Evolutionary conservation across 2,329 filamentous ascomycete genomes (phyloP).

Genomic region (Fusarium paranaense): DNA sequence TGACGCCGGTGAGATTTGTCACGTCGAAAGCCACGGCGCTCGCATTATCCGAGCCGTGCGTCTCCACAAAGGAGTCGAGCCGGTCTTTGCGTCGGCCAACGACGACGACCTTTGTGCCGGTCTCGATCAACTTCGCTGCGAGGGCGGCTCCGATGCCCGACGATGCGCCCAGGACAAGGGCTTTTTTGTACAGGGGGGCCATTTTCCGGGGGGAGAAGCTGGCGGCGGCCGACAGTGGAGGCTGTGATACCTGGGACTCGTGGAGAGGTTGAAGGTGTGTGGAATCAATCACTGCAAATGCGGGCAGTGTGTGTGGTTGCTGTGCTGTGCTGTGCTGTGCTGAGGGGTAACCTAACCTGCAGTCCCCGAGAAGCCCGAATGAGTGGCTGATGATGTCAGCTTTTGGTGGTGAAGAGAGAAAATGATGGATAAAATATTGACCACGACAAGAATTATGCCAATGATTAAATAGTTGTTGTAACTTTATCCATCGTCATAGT

Average conservation of each 20-base stretch:
- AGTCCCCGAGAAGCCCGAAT: not conserved
- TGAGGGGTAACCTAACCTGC: not conserved
- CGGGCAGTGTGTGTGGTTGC: not conserved
- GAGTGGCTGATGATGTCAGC: slow-evolving; percentile 8
- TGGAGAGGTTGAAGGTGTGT: not conserved
- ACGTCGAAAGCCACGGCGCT: slow-evolving; percentile 58
- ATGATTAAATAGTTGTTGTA: not conserved
- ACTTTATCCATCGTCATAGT: not conserved
- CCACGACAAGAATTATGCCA: not conserved
- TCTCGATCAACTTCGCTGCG: slow-evolving; percentile 54
- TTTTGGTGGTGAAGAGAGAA: not conserved
- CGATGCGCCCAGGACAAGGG: slow-evolving; percentile 57
- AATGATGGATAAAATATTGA: not conserved
- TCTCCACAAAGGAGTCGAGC: slow-evolving; percentile 60
- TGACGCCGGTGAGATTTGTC: slow-evolving; percentile 52
- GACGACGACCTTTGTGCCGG: slow-evolving; percentile 58
- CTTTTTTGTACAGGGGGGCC: slow-evolving; percentile 44
- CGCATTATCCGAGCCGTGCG: slow-evolving; percentile 54
- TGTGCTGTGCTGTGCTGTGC: not conserved
- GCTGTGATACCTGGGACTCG: slow-evolving; percentile 2
- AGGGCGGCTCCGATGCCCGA: slow-evolving; percentile 46
- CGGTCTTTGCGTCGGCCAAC: slow-evolving; percentile 61
- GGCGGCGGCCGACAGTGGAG: slow-evolving; percentile 1
- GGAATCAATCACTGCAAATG: not conserved
- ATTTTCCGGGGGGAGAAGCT: slow-evolving; percentile 15